Evolutionary conservation across 257 asterid species (phyloP), one percentile per base, ranked within the genome.

Genomic region (Scutellaria galericulata): DNA sequence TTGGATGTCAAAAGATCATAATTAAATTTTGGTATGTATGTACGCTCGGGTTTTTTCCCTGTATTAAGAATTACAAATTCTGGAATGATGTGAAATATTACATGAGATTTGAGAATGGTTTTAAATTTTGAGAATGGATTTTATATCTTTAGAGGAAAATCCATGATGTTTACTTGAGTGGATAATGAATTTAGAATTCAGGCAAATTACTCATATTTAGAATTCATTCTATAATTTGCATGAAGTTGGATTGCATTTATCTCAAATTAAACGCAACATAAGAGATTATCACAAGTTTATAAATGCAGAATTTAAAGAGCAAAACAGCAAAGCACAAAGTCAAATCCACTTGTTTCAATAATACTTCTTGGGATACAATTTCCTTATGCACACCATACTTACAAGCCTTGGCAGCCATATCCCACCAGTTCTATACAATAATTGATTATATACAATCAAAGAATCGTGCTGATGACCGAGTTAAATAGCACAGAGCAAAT

Each of bases 391-490:
- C 74, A 75, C 1, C 4, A 42, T 20, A 9, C 27, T 24, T 2
- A 15, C 61, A 15, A 7, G 52, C 47, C 45, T 9, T 18, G 52
- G 13, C 64, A 60, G 13, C 64, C 14, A 3, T 61, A 31, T 27
- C n/a, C 66, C 5, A 72, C 54, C 64, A 68, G 54, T 48, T n/a
- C 51, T 77, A 74, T 56, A 62, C 84, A 76, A 37, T 60, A 74
- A 41, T 61, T 53, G 69, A 63, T 22, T 80, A 76, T 71, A 15
- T 78, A 79, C 84, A 74, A 63, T 71, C 9, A 68, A 68, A 59
- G 75, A 78, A 79, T 70, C 24, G 12, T 24, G 50, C 6, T 9
- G 66, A 61, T 56, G 11, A 27, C 51, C 41, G 13, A 18, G 31
- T 22, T 14, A 9, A n/a, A 55, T 55, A 50, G 37, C 37, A 9